Evolutionary conservation across 2,329 filamentous ascomycete genomes (phyloP), one percentile per base, ranked within the genome.

Genomic region (Aspergillus alliaceus): DNA sequence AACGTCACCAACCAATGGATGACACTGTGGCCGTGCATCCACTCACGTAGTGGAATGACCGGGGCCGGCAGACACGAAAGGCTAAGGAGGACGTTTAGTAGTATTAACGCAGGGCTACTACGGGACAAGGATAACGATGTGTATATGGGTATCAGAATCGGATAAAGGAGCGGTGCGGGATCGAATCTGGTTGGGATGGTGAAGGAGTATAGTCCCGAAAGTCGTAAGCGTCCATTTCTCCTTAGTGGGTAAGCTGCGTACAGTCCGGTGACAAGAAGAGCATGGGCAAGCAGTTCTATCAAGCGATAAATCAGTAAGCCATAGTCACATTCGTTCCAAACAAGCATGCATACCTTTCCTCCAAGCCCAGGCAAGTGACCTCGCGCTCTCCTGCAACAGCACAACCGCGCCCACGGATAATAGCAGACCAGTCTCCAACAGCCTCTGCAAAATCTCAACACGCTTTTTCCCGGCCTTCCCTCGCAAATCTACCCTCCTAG

Each of bases 91-190:
- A 96, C 84, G 67, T 95, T 96, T 2, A 90, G 87, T 7, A 96
- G 76, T 20, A 96, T 72, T 12, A 86, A 80, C 15, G 81, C 79
- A 3, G 83, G 79, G 46, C 84, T 85, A 49, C 84, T 82, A 51
- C 82, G 80, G 7, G 87, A 85, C 40, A 96, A 80, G 9, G 93
- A 87, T 4, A 95, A 78, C 1, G 92, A 87, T 27, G 95, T 88
- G 46, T 93, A 81, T 15, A 93, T 76, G 1, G 93, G 91, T 29
- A 96, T 81, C 2, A 87, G 75, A 6, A 89, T 83, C 18, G 93
- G 93, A 70, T 97, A 98, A 56, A 97, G 75, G n/a, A 96, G 81
- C 11, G 93, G 91, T 6, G 93, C 93, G 2, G 92, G 93, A 69
- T 98, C 93, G 74, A 97, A 96, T n/a, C 84, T 82, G 4, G 86